Conservation (phyloP, 1,139 yeast genomes). For the Spencermartinsiella ligniputridi region DNA sequence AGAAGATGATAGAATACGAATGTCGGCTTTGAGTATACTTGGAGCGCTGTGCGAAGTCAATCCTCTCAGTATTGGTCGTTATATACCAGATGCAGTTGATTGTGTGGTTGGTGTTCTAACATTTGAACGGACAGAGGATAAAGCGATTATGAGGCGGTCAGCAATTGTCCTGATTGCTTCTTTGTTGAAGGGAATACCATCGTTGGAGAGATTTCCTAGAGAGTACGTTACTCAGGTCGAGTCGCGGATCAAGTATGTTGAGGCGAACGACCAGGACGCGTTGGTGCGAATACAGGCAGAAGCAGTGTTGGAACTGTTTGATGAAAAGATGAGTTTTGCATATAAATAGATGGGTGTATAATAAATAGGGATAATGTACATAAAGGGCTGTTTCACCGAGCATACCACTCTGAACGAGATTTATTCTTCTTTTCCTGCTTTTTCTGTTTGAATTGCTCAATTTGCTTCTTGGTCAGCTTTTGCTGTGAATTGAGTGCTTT, state of each 20-base stretch:
- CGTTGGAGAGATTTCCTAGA: slow-evolving; percentile 26
- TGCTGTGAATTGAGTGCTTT: slow-evolving; percentile 19
- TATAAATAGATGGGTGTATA: slow-evolving; percentile 1
- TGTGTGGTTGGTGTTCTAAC: slow-evolving; percentile 71
- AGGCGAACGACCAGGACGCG: slow-evolving; percentile 25
- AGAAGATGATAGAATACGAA: slow-evolving; percentile 59
- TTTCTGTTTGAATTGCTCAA: slow-evolving; percentile 21
- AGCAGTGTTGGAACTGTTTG: slow-evolving; percentile 11
- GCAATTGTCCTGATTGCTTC: slow-evolving; percentile 70
- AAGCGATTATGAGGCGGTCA: slow-evolving; percentile 63
- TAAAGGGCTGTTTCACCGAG: too few relatives aligned
- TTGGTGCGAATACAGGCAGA: slow-evolving; percentile 27
- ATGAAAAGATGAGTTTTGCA: slow-evolving; percentile 7
- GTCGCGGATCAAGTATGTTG: slow-evolving; percentile 19
- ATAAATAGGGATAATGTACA: too few relatives aligned
- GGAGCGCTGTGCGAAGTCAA: slow-evolving; percentile 59
- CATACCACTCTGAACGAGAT: slow-evolving; percentile 20
- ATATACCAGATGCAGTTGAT: slow-evolving; percentile 58
- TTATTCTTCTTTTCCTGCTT: slow-evolving; percentile 25
- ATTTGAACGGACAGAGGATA: slow-evolving; percentile 46
- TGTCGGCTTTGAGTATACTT: slow-evolving; percentile 81
- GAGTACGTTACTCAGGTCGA: slow-evolving; percentile 17
- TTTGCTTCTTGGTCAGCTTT: slow-evolving; percentile 23
- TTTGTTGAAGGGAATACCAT: slow-evolving; percentile 28
- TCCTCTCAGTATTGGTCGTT: slow-evolving; percentile 48